Evolutionary conservation across 768 basidiomycete species (phyloP), one percentile per base, ranked within the genome.

Genomic region (Hortiboletus campestris): DNA sequence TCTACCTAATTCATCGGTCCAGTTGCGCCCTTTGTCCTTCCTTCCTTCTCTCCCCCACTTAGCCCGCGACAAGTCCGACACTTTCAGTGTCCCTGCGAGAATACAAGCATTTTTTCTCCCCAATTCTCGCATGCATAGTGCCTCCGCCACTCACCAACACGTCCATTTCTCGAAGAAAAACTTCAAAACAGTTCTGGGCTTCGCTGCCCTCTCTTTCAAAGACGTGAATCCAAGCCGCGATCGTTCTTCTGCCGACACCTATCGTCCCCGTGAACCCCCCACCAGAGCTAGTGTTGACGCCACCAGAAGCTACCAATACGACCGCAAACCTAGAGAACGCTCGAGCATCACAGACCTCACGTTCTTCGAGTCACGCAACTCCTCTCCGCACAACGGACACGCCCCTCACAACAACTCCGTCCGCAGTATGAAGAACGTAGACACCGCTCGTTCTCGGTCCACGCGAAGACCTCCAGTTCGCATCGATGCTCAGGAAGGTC

Each of bases 401-500:
- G 69, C 69, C 57, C 58, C 61, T 56, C 59, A 60, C 63, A 69
- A 53, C 28, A 67, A 48, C 61, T 57, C 68, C 69, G 67, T 66
- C 66, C 67, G 70, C 66, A 74, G 67, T 57, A 78, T 79, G 78
- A 77, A 74, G 57, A 63, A 58, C 61, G 47, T 78, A 67, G 80
- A 80, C 59, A 60, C 72, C 63, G 75, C 73, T 64, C 70, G 76
- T 61, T 73, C 74, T 55, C 70, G 74, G 39, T 69, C 72, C 63
- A 71, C 53, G 56, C 71, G 80, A 61, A 76, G 80, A 66, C 79
- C 73, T 53, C 80, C 79, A 41, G 77, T 84, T 34, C 82, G 88
- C 46, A 78, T 86, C 58, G 88, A 91, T 69, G 78, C 78, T 41
- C 84, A 89, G 72, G 89, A 91, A 66, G 89, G 88, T 14, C 89